A percentile compares a stretch with the other conserved stretches of the same genome.
These are phyloP conservation scores for Trichoderma reesei DNA, from an alignment of 495 filamentous ascomycete species.

Conservation along the genomic window DNA sequence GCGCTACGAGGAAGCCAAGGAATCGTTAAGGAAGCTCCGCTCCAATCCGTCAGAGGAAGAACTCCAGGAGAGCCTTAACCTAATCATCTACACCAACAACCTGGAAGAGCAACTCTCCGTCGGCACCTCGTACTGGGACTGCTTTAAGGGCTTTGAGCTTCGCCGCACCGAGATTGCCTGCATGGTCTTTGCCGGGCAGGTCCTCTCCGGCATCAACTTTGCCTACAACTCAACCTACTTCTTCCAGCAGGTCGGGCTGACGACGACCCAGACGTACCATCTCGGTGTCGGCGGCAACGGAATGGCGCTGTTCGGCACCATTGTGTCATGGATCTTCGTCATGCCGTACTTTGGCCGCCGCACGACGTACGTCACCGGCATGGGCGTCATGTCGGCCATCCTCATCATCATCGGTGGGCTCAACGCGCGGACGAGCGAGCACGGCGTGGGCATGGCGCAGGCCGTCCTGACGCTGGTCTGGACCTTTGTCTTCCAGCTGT, in stretches of 20 bases:
- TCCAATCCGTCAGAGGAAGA: neutral
- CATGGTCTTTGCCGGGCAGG: constrained; percentile 58
- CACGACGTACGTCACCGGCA: neutral
- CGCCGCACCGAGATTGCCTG: constrained; percentile 57
- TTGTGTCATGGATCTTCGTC: constrained; percentile 13
- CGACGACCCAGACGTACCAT: constrained; percentile 39
- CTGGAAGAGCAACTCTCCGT: constrained; percentile 47
- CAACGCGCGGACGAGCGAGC: constrained; percentile 17
- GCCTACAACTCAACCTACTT: constrained; percentile 62
- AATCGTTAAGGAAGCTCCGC: constrained; percentile 18
- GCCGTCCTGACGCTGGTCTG: constrained; percentile 19
- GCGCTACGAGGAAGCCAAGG: constrained; percentile 27
- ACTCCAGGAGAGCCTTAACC: constrained; percentile 33
- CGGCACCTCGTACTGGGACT: constrained; percentile 44
- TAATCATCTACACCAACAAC: constrained; percentile 60
- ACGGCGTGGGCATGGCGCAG: constrained; percentile 41
- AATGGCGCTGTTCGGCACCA: constrained; percentile 36
- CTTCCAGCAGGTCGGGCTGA: constrained; percentile 52
- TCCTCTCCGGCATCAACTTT: constrained; percentile 54
- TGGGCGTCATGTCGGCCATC: constrained; percentile 4
- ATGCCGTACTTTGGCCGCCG: constrained; percentile 10
- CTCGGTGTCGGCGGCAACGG: constrained; percentile 24
- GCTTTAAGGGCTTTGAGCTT: constrained; percentile 53
- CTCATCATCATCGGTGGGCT: constrained; percentile 7
- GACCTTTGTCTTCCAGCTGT: constrained; percentile 24